phyloP scores from a whole-genome alignment of 805 yeast species.

The Torulaspora maleeae region DNA sequence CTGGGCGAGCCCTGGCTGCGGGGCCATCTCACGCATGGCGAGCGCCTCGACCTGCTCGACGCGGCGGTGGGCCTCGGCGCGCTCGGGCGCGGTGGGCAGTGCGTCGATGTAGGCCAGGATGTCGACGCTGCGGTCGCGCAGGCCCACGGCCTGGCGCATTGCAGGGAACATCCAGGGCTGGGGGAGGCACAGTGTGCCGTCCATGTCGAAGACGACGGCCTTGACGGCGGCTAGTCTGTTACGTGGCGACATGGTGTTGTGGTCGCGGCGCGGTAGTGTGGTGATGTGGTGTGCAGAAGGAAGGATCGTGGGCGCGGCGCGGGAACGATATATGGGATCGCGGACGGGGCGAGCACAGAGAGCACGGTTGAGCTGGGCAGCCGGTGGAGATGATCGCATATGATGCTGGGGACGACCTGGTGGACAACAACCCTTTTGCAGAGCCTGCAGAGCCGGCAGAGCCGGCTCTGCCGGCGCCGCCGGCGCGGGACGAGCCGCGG shows the following conservation, averaged over 20 bases:
- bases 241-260: not conserved
- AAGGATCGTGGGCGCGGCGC: too few relatives aligned
- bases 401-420: conserved; percentile 43
- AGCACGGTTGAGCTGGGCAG: too few relatives aligned
- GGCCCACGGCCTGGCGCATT: conserved; percentile 57
- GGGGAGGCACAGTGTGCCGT: conserved; percentile 67
- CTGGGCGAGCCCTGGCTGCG: conserved; percentile 44
- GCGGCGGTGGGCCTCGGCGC: conserved; percentile 42
- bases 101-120: conserved; percentile 48
- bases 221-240: conserved; percentile 26
- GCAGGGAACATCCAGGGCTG: conserved; percentile 55
- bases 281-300: too few relatives aligned
- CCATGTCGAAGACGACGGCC: conserved; percentile 74
- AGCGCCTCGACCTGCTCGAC: conserved; percentile 52
- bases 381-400: conserved; percentile 6
- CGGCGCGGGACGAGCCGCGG: conserved; percentile 7
- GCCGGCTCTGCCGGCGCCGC: conserved; percentile 5
- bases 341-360: too few relatives aligned
- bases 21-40: conserved; percentile 57
- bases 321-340: too few relatives aligned
- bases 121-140: conserved; percentile 43
- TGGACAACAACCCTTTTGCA: conserved; percentile 60
- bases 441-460: conserved; percentile 44
- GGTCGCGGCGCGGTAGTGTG: not conserved
- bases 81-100: conserved; percentile 38